Evolutionary conservation across 257 asterid genomes (phyloP).

Genomic region (Asclepias syriaca): DNA sequence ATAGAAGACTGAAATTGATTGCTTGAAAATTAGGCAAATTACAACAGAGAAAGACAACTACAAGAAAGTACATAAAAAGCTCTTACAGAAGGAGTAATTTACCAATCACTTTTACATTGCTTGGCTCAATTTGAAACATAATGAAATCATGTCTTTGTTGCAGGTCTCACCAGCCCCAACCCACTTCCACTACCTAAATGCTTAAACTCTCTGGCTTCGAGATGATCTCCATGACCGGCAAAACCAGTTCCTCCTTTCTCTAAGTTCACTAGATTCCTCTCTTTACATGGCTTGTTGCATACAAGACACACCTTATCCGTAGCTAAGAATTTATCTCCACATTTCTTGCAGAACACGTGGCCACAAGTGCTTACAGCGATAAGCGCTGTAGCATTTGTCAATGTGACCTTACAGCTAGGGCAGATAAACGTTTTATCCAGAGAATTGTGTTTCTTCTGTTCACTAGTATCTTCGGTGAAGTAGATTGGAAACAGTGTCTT

Average conservation of each 20-base stretch:
- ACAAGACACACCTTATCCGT: slow-evolving; percentile 82
- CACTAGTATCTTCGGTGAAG: slow-evolving; percentile 64
- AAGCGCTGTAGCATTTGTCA: slow-evolving; percentile 67
- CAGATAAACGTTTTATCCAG: slow-evolving; percentile 69
- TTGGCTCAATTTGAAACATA: not conserved
- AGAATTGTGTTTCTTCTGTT: slow-evolving; percentile 40
- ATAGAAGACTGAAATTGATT: not conserved
- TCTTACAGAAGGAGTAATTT: not conserved
- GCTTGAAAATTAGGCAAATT: not conserved
- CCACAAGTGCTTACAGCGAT: slow-evolving; percentile 84
- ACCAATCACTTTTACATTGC: not conserved
- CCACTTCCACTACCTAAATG: slow-evolving; percentile 96
- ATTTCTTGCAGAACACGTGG: slow-evolving; percentile 91
- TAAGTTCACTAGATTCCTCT: slow-evolving; percentile 54
- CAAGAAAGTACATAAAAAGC: not conserved
- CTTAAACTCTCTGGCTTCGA: slow-evolving; percentile 88
- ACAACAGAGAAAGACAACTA: not conserved
- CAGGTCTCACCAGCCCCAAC: slow-evolving; percentile 86
- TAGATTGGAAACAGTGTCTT: slow-evolving; percentile 61
- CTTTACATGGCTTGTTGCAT: slow-evolving; percentile 84
- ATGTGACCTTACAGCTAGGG: slow-evolving; percentile 90
- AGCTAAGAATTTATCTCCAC: slow-evolving; percentile 70
- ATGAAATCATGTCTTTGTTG: slow-evolving; percentile 55
- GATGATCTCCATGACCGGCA: slow-evolving; percentile 87
- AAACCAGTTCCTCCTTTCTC: slow-evolving; percentile 96